Conservation (phyloP, 1,284 basidiomycete species). For the Ustilago xerochloae region DNA sequence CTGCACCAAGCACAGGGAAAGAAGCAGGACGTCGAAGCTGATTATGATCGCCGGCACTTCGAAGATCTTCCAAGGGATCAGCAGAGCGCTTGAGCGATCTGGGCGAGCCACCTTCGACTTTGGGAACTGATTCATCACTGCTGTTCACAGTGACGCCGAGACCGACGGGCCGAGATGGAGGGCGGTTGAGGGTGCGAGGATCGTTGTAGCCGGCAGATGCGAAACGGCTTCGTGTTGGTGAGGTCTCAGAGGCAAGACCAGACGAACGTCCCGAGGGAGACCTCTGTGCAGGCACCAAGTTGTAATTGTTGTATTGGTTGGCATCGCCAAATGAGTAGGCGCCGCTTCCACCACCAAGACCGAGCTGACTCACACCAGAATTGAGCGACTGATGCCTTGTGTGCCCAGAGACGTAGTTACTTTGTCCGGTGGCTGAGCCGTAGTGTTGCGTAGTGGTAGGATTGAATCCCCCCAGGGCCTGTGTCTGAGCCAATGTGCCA, state of each 20-base stretch:
- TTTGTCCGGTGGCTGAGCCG: conserved; percentile 11
- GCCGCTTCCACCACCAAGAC: conserved; percentile 22
- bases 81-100: conserved; percentile 49
- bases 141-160: conserved; percentile 37
- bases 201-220: conserved; percentile 40
- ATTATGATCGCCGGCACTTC: conserved; percentile 28
- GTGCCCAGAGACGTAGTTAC: conserved; percentile 27
- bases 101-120: conserved; percentile 30
- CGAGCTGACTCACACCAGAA: conserved; percentile 38
- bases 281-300: conserved; percentile 37
- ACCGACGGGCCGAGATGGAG: conserved; percentile 33
- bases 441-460: conserved; percentile 32
- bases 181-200: conserved; percentile 25
- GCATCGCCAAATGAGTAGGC: conserved; percentile 36
- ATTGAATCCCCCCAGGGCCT: conserved; percentile 40
- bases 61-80: conserved; percentile 39
- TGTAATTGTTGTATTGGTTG: conserved; percentile 48
- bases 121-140: conserved; percentile 33
- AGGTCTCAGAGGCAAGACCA: conserved; percentile 22
- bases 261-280: conserved; percentile 29
- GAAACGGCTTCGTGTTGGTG: conserved; percentile 43
- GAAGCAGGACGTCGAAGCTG: conserved; percentile 45
- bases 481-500: conserved; percentile 31
- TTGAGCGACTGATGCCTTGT: conserved; percentile 43
- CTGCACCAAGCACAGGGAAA: conserved; percentile 42